Base-by-base conservation (phyloP, 139 green algal genomes). In the Edaphochlamys debaryana region DNA sequence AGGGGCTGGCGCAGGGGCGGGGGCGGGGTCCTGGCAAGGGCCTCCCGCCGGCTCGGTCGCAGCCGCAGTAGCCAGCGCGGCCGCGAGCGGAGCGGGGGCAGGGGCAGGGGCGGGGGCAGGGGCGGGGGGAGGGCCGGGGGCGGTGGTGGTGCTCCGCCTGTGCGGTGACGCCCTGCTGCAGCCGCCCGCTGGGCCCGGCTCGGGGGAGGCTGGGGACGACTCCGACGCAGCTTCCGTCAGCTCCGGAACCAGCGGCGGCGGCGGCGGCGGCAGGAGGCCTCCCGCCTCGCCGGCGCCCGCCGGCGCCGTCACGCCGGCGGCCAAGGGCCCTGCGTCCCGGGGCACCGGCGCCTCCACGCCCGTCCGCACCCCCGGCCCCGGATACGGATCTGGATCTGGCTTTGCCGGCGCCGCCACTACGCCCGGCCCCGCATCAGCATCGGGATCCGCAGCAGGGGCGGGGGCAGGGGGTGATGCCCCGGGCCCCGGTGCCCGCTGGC, bases 81-180 rank as follows among this genome's bases (percentile, higher is more conserved):
- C 48, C 56, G 37, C 22, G 11, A 36, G 52, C 36, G 32, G 48
- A n/a, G n/a, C 4, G 50, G 50, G 50, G 50, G 50, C 50, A 19
- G 50, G 9, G 15, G 48, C 45, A 63, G 27, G 29, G 29, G 45
- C 32, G n/a, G 11, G 29, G n/a, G 25, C 50, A 27, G 22, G 19
- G 32, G 45, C 45, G 17, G 34, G 17, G 64, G 50, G 23, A 22
- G 50, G 50, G 2, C 20, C 25, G 50, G 50, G 20, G 9, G 56
- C 19, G 1, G 27, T 22, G 2, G 54, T 82, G 1, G 76, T 76
- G 41, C 58, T 88, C 41, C 78, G 79, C 19, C 69, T 86, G 30
- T 86, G 82, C 69, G 80, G 56, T 0, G 73, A 80, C 42, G 67
- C 45, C 29, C 36, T 88, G 56, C 60, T 85, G 74, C 72, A 69